Conservation (phyloP, 108 stramenopile genomes). For the Parmales sp. region DNA sequence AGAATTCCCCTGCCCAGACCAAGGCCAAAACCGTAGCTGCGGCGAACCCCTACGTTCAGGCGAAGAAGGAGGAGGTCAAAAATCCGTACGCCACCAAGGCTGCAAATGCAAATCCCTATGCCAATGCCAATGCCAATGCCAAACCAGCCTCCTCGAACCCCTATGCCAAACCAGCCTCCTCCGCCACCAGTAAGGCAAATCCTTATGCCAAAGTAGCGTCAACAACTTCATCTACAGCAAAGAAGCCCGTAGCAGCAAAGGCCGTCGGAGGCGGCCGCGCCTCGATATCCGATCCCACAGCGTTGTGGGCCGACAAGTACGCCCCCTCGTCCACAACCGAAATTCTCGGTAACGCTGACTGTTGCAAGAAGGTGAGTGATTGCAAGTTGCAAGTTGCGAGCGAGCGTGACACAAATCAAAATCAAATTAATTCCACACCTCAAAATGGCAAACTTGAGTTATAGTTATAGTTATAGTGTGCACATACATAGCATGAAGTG, state of each 20-base stretch:
- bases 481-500: too few relatives aligned
- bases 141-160: slow-evolving; percentile 31
- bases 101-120: slow-evolving; percentile 16
- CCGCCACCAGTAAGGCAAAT: slow-evolving; percentile 5
- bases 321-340: slow-evolving; percentile 50
- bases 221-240: not conserved
- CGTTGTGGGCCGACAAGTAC: slow-evolving; percentile 89
- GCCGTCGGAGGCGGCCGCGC: slow-evolving; percentile 9
- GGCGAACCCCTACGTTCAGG: slow-evolving; percentile 28
- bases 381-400: slow-evolving; percentile 22
- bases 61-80: not conserved
- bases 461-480: too few relatives aligned
- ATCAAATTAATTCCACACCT: too few relatives aligned
- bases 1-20: slow-evolving; percentile 13
- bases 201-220: not conserved
- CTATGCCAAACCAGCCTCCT: slow-evolving; percentile 34
- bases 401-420: too few relatives aligned
- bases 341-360: slow-evolving; percentile 68
- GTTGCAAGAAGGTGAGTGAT: slow-evolving; percentile 39
- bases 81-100: slow-evolving; percentile 2
- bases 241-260: not conserved
- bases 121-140: not conserved
- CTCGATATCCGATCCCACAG: slow-evolving; percentile 19
- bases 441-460: too few relatives aligned
- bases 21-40: slow-evolving; percentile 14